These are phyloP conservation scores for Colletotrichum zoysiae DNA, from an alignment of 2,329 filamentous ascomycete genomes.

Conservation along the genomic window DNA sequence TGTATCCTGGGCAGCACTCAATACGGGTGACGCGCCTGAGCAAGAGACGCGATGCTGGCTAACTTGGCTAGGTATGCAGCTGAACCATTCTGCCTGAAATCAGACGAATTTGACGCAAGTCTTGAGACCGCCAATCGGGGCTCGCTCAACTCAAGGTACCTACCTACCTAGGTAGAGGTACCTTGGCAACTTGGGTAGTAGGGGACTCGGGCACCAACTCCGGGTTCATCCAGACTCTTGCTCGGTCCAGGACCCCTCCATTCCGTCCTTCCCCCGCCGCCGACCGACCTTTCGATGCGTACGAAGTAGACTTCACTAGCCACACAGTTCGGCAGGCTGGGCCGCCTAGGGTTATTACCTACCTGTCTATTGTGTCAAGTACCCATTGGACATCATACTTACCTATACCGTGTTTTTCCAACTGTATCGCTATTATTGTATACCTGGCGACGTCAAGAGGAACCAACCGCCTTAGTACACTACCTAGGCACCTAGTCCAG, in stretches of 20 bases:
- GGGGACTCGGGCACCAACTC: conserved; percentile 22
- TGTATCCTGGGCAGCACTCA: too few relatives aligned
- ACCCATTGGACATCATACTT: too few relatives aligned
- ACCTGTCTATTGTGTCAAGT: too few relatives aligned
- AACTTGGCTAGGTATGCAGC: too few relatives aligned
- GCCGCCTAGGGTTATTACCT: not conserved
- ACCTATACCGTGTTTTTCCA: too few relatives aligned
- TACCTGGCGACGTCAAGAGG: too few relatives aligned
- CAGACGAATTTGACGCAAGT: conserved; percentile 26
- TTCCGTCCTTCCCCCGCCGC: too few relatives aligned
- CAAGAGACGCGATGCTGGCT: too few relatives aligned
- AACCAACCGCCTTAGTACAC: too few relatives aligned
- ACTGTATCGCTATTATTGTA: too few relatives aligned
- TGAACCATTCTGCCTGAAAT: conserved; percentile 3
- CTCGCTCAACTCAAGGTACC: conserved; percentile 6
- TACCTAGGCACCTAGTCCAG: not conserved
- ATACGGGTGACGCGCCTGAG: too few relatives aligned
- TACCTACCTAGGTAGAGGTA: too few relatives aligned
- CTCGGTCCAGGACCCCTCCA: conserved; percentile 8
- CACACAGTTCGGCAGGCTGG: not conserved
- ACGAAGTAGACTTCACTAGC: conserved; percentile 1
- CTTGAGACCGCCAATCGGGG: not conserved
- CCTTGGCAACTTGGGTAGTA: not conserved
- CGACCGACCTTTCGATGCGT: not conserved
- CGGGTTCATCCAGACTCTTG: conserved; percentile 5